Evolutionary conservation across 108 stramenopile genomes (phyloP), one percentile per base, ranked within the genome.

Genomic region (Pseudonitzschia multistriata): DNA sequence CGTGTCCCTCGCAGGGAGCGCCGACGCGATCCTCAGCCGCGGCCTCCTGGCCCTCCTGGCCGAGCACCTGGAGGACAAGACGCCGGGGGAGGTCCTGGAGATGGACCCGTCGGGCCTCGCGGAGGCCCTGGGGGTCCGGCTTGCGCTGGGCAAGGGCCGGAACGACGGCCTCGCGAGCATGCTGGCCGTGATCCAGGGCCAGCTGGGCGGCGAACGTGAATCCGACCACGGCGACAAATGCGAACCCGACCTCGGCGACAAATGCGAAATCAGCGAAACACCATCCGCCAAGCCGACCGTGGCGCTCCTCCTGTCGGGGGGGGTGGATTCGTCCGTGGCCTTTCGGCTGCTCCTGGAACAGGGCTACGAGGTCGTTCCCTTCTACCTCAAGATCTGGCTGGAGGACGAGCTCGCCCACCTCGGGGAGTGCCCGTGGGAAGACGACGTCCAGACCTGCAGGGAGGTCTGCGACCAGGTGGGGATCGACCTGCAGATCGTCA

Each of bases 331-430:
- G 3, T 96, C 96, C 5, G 96, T 98, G 17, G 97, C 98, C 3
- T 79, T 97, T 45, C 80, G 85, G 19, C 83, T 98, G 24, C 78
- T 98, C 13, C 67, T 84, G 17, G 77, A 77, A 62, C 78, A 96
- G 66, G 93, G 93, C 28, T 93, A 96, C 81, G 67, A 89, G 39
- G 92, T 96, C 36, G 95, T 92, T 21, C 92, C 96, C 35, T 98
- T 96, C 66, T 98, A 98, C 78, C 88, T 98, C 1, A 95, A 96
- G 69, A 98, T 98, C 68, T 98, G 97, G 97, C 86, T 98, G 25
- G 95, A 98, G 70, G 97, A 98, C 69, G 97, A 98, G 70, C 78
- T 96, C 34, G 85, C 96, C 13, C 96, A 97, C 81, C 79, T 97
- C 37, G 91, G 94, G 14, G 80, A 91, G 68, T 98, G 97, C 70